Base-by-base conservation (phyloP, 2,329 filamentous ascomycete species). In the Diplodia sapinea region DNA sequence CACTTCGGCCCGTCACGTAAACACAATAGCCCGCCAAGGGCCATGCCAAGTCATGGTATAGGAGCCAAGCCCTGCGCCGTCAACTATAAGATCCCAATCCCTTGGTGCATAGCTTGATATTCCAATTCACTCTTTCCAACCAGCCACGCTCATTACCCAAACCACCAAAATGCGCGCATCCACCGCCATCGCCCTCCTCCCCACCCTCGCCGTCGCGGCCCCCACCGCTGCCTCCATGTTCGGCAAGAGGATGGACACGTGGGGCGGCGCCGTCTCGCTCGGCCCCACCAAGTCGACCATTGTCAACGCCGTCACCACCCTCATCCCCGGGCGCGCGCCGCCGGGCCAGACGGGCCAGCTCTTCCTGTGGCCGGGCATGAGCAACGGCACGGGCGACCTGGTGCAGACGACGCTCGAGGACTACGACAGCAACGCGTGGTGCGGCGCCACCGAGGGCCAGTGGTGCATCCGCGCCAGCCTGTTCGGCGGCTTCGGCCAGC, bases 291-390 rank as follows among this genome's bases (percentile, higher is more conserved):
- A 75, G 57, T 80, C 78, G 5, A 76, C 75, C 50, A 82, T 81
- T 65, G 69, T 78, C 70, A 75, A 78, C 38, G 76, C 80, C 40
- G 76, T 79, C n/a, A 82, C 80, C 15, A 80, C 77, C 5, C 67
- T 81, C n/a, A 77, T 79, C 49, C 79, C 80, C 1, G 80, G 80
- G 26, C 68, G 71, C 1, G 78, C 79, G 0, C 80, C 80, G 7
- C 43, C 74, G 0, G 75, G 74, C 0, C 80, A 81, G 61, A 76
- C 73, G 29, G 80, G 80, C 3, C 72, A 73, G 38, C 74, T 82
- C 0, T 81, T 80, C 71, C 75, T 82, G 40, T 82, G 79, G 79
- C 81, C 80, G 8, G 80, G 80, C 5, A 82, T 82, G 78, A 80
- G 77, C 63, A 82, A 82, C 69, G 79, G 80, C 51, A 82, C 80